Conservation (phyloP, 345 rosid genomes). For the Arabidopsis thaliana region DNA sequence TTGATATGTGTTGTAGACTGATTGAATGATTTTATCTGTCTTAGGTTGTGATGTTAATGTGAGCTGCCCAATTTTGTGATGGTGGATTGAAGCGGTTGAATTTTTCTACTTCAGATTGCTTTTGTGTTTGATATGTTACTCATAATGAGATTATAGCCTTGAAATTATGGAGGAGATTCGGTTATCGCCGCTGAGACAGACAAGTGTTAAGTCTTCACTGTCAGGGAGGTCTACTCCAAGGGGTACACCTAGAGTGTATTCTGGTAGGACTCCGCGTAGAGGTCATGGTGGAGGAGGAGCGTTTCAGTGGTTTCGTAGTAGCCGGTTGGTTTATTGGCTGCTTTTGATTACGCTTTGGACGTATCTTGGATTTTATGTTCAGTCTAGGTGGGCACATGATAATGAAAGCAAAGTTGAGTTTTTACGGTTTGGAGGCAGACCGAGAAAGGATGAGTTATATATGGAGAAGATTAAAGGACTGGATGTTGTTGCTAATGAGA, state of each 20-base stretch:
- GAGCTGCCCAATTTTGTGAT: too few relatives aligned
- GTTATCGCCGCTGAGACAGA: constrained; percentile 63
- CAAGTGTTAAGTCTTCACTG: constrained; percentile 63
- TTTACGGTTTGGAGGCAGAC: constrained; percentile 65
- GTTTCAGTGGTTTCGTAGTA: constrained; percentile 79
- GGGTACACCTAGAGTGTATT: constrained; percentile 68
- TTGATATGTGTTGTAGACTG: background rate
- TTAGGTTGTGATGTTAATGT: background rate
- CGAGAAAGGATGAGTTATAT: constrained; percentile 38
- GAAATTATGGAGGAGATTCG: constrained; percentile 69
- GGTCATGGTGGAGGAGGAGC: constrained; percentile 49
- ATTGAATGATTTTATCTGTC: constrained; percentile 12
- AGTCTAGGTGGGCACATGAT: constrained; percentile 97
- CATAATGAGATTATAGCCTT: background rate
- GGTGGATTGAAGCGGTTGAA: background rate
- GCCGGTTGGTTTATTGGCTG: constrained; percentile 78
- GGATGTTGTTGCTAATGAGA: constrained; percentile 58
- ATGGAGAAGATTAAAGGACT: constrained; percentile 43
- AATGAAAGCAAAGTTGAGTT: constrained; percentile 65
- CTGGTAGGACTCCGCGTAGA: constrained; percentile 81
- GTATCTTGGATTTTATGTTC: constrained; percentile 92
- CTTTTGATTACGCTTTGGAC: constrained; percentile 96
- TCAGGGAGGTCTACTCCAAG: constrained; percentile 83
- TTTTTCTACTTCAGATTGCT: background rate
- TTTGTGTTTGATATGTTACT: background rate